These are phyloP conservation scores for Corynespora cassiicola DNA, from an alignment of 2,329 filamentous ascomycete genomes.

Conservation along the genomic window DNA sequence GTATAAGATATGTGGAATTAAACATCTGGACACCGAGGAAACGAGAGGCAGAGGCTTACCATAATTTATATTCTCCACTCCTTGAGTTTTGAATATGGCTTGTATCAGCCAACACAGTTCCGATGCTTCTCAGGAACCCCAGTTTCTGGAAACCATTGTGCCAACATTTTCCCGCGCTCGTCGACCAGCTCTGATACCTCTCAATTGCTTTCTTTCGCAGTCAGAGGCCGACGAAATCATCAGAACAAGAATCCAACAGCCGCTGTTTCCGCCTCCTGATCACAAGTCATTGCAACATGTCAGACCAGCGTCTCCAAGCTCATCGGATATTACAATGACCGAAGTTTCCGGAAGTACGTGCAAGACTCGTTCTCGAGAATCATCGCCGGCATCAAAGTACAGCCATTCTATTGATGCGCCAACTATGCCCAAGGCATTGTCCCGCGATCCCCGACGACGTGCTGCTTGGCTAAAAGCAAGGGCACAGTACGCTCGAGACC, in stretches of 20 bases:
- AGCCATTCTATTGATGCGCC: not conserved
- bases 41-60: no score
- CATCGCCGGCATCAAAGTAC: conserved; percentile 4
- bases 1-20: no score
- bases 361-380: not conserved
- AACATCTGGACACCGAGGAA: no score
- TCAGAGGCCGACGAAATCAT: conserved; percentile 19
- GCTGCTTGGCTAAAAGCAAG: conserved; percentile 20
- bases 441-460: conserved; percentile 11
- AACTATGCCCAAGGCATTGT: conserved; percentile 5
- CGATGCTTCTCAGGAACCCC: not conserved
- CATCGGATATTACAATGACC: not conserved
- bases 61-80: no score
- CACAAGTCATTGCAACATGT: conserved; percentile 10
- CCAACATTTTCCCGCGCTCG: conserved; percentile 11
- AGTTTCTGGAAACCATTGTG: conserved; percentile 5
- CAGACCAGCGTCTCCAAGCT: conserved; percentile 2
- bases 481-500: conserved; percentile 19
- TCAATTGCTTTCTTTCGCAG: conserved; percentile 11
- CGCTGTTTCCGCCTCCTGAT: conserved; percentile 19
- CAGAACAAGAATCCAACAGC: conserved; percentile 13
- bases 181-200: conserved; percentile 16
- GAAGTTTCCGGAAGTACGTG: not conserved
- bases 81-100: conserved; percentile 7
- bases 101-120: conserved; percentile 9